These are phyloP conservation scores for Arthrocladium fulminans DNA, from an alignment of 2,329 filamentous ascomycete species.

Conservation along the genomic window DNA sequence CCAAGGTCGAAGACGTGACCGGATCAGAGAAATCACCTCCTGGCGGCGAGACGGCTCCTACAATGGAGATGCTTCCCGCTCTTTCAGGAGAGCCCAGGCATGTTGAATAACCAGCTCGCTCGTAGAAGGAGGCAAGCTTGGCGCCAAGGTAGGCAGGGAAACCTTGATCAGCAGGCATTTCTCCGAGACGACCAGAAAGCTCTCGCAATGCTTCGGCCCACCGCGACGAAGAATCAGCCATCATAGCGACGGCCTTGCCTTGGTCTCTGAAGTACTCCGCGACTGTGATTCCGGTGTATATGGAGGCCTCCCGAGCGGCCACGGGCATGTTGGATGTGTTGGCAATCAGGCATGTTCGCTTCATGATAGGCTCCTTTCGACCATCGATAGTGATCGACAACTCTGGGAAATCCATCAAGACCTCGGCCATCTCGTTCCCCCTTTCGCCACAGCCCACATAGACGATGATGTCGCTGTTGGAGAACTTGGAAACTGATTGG, in stretches of 20 bases:
- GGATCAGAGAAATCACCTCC: slow-evolving; percentile 99
- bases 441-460: slow-evolving; percentile 92
- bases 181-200: slow-evolving; percentile 93
- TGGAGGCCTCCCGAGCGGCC: slow-evolving; percentile 93
- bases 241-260: slow-evolving; percentile 97
- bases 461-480: slow-evolving; percentile 97
- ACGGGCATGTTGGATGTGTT: slow-evolving; percentile 99
- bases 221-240: slow-evolving; percentile 95
- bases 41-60: slow-evolving; percentile 91
- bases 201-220: slow-evolving; percentile 99
- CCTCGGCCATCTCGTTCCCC: slow-evolving; percentile 99
- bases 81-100: slow-evolving; percentile 83
- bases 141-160: slow-evolving; percentile 96
- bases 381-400: slow-evolving; percentile 90
- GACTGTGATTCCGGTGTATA: slow-evolving; percentile 93
- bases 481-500: slow-evolving; percentile 98
- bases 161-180: slow-evolving; percentile 99
- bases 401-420: slow-evolving; percentile 99
- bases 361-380: slow-evolving; percentile 98
- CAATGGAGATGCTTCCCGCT: slow-evolving; percentile 88
- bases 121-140: slow-evolving; percentile 98
- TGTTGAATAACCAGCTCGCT: slow-evolving; percentile 83
- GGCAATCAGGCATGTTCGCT: slow-evolving; percentile 94
- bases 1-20: slow-evolving; percentile 83
- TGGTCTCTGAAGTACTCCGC: slow-evolving; percentile 97